phyloP scores from a whole-genome alignment of 2,329 filamentous ascomycete genomes.

The Hirsutella rhossiliensis region DNA sequence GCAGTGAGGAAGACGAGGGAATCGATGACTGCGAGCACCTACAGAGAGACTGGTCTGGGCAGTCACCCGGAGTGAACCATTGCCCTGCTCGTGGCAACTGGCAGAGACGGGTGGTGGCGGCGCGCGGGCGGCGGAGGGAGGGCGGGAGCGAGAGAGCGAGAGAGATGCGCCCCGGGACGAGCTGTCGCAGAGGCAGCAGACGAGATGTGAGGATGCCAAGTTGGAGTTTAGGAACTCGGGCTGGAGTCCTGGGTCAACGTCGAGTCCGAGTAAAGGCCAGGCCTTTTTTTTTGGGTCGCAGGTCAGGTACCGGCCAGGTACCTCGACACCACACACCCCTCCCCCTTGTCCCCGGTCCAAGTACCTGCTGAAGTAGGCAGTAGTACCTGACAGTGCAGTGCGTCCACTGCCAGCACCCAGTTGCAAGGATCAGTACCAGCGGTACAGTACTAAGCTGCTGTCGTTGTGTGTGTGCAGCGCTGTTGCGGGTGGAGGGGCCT shows the following conservation, averaged over 20 bases:
- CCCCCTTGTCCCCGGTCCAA: background rate
- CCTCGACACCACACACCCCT: background rate
- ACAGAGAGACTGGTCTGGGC: conserved; percentile 10
- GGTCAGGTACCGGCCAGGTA: background rate
- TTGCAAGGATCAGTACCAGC: too few species aligned
- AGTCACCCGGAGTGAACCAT: conserved; percentile 25
- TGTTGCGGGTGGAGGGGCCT: too few species aligned
- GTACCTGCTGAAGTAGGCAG: background rate
- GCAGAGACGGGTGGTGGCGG: conserved; percentile 7
- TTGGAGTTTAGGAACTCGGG: conserved; percentile 1
- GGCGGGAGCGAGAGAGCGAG: background rate
- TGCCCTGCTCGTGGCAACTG: conserved; percentile 25
- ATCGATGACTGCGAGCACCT: conserved; percentile 3
- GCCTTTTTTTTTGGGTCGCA: conserved; percentile 1
- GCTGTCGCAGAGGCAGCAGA: background rate
- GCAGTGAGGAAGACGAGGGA: too few species aligned
- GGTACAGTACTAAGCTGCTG: too few species aligned
- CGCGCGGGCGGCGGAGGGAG: background rate
- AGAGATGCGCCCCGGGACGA: background rate
- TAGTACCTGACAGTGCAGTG: too few species aligned
- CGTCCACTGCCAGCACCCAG: too few species aligned
- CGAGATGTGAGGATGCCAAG: background rate
- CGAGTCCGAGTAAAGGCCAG: conserved; percentile 1
- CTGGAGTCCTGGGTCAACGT: conserved; percentile 3
- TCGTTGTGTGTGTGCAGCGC: too few species aligned